Percentiles rank a stretch among this genome's conserved stretches.
phyloP scores from a whole-genome alignment of 2,329 filamentous ascomycete genomes.

The Lasiodiplodia sp. region DNA sequence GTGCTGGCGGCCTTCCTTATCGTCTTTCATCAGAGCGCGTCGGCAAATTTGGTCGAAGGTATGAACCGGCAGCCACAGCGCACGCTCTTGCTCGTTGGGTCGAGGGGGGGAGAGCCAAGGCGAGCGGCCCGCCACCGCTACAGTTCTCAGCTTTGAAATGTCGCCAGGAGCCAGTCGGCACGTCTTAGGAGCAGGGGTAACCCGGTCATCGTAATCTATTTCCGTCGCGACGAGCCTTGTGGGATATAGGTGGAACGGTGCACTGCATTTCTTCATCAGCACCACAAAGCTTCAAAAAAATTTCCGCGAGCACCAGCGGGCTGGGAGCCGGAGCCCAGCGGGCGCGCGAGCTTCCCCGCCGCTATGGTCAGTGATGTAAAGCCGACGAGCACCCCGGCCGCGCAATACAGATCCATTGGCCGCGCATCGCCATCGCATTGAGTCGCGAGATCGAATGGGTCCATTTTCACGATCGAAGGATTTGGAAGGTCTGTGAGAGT shows the following conservation, averaged over 20 bases:
- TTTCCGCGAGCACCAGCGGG: slow-evolving; percentile 2
- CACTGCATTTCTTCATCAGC: slow-evolving; percentile 9
- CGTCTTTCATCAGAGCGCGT: background rate
- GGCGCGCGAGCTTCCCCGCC: background rate
- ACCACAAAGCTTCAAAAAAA: background rate
- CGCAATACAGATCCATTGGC: background rate
- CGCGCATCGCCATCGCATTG: slow-evolving; percentile 10
- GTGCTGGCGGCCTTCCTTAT: background rate
- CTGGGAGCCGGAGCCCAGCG: slow-evolving; percentile 9
- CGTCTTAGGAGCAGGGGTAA: slow-evolving; percentile 11
- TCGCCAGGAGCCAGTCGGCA: slow-evolving; percentile 1
- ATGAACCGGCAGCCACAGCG: background rate
- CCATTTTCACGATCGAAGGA: slow-evolving; percentile 15
- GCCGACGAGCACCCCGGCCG: background rate
- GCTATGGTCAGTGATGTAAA: slow-evolving; percentile 1
- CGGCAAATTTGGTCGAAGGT: background rate
- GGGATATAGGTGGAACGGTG: slow-evolving; percentile 19
- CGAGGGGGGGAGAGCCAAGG: background rate
- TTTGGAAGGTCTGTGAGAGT: slow-evolving; percentile 17
- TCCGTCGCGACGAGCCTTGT: slow-evolving; percentile 16
- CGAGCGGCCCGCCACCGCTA: slow-evolving; percentile 6
- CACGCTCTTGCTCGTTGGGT: background rate
- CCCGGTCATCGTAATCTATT: slow-evolving; percentile 16
- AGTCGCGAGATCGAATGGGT: slow-evolving; percentile 11
- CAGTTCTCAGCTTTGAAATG: slow-evolving; percentile 2